phyloP scores from a whole-genome alignment of 2,329 filamentous ascomycete species.

The Curvularia eragrostidis region DNA sequence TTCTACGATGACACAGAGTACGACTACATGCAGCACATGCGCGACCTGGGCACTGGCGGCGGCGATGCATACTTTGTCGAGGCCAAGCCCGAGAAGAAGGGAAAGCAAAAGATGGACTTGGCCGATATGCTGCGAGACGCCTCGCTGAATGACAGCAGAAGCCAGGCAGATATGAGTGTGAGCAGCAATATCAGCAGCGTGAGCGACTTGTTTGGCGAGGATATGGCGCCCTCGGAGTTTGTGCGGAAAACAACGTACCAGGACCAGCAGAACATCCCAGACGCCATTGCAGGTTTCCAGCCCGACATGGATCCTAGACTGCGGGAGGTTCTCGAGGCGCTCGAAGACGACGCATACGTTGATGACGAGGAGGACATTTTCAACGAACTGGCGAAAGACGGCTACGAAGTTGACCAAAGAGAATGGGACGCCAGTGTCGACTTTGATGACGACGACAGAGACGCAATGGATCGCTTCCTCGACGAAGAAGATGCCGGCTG shows the following conservation, averaged over 20 bases:
- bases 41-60: conserved; percentile 71
- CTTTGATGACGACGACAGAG: conserved; percentile 43
- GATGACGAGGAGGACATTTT: conserved; percentile 87
- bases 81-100: conserved; percentile 68
- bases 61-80: conserved; percentile 87
- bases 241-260: conserved; percentile 81
- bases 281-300: conserved; percentile 90
- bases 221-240: conserved; percentile 80
- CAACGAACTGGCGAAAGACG: conserved; percentile 71
- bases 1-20: conserved; percentile 96
- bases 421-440: conserved; percentile 73
- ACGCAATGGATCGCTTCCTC: conserved; percentile 52
- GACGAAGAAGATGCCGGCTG: conserved; percentile 78
- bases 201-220: conserved; percentile 70
- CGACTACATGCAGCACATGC: conserved; percentile 99
- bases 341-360: conserved; percentile 95
- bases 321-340: conserved; percentile 86
- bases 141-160: conserved; percentile 51
- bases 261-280: conserved; percentile 89
- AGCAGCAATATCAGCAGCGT: conserved; percentile 51
- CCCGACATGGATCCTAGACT: conserved; percentile 96
- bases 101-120: conserved; percentile 75
- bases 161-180: conserved; percentile 53
- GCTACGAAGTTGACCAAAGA: conserved; percentile 74
- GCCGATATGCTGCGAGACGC: conserved; percentile 76